Conservation (phyloP, 306 rosid species). For the Sphenostylis stenocarpa region DNA sequence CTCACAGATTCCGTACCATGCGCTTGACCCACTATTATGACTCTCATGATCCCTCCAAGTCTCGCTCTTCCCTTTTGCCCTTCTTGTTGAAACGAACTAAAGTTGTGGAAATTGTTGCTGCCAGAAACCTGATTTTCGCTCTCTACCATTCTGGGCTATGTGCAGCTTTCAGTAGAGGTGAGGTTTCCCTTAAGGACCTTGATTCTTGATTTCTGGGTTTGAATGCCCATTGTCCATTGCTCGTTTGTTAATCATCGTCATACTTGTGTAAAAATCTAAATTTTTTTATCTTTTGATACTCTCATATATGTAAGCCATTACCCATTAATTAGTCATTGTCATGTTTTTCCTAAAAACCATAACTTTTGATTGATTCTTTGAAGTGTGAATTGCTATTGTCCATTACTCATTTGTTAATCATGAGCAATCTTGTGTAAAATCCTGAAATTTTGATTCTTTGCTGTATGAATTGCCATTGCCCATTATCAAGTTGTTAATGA, state of each 20-base stretch:
- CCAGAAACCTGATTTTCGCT: constrained; percentile 74
- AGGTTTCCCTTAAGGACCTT: not conserved
- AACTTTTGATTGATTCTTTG: not conserved
- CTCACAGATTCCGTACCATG: constrained; percentile 79
- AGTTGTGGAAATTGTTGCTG: constrained; percentile 86
- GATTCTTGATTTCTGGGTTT: not conserved
- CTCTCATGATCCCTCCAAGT: constrained; percentile 71
- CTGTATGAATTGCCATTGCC: not conserved
- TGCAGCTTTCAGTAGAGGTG: constrained; percentile 94
- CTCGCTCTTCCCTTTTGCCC: constrained; percentile 62
- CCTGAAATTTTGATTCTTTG: not conserved
- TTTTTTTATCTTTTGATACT: not conserved
- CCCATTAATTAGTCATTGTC: not conserved
- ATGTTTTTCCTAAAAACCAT: not conserved
- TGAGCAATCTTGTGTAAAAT: not conserved
- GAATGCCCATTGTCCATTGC: not conserved
- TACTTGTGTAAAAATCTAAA: not conserved
- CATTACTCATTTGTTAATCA: not conserved
- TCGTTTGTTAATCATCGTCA: not conserved
- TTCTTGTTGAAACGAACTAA: constrained; percentile 78
- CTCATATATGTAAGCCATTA: not conserved
- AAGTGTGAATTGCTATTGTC: not conserved
- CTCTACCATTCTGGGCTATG: constrained; percentile 87
- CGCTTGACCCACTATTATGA: constrained; percentile 78
- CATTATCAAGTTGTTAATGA: not conserved